phyloP scores from a whole-genome alignment of 2,329 filamentous ascomycete species.

The Didymella pomorum region DNA sequence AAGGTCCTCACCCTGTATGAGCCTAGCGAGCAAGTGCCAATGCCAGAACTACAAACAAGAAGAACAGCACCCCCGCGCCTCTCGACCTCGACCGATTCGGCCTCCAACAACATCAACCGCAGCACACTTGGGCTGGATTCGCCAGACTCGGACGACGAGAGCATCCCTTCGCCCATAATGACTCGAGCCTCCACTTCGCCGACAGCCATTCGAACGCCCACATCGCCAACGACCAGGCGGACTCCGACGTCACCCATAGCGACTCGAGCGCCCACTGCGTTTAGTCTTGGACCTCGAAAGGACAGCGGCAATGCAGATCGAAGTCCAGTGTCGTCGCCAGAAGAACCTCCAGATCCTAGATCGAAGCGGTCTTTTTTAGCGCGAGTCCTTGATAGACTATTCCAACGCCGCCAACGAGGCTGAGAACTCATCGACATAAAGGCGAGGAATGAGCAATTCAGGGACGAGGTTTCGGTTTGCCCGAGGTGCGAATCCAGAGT shows the following conservation, averaged over 20 bases:
- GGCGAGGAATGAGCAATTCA: neutral
- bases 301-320: neutral
- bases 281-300: slow-evolving; percentile 10
- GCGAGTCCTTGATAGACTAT: slow-evolving; percentile 2
- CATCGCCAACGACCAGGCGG: neutral
- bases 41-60: neutral
- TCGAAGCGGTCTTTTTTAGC: slow-evolving; percentile 8
- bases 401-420: neutral
- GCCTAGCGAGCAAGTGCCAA: slow-evolving; percentile 31
- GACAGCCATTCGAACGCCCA: neutral
- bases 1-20: slow-evolving; percentile 41
- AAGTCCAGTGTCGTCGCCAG: neutral
- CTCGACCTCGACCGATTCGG: slow-evolving; percentile 10
- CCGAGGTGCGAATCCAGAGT: slow-evolving; percentile 26
- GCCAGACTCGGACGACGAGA: slow-evolving; percentile 4
- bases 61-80: slow-evolving; percentile 7
- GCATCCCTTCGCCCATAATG: neutral
- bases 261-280: slow-evolving; percentile 1
- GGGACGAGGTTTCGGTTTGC: slow-evolving; percentile 3
- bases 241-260: neutral
- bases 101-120: neutral
- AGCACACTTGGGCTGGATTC: neutral
- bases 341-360: slow-evolving; percentile 18
- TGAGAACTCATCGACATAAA: neutral
- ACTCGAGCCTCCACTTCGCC: neutral